Evolutionary conservation across 1,139 yeast genomes (phyloP).

Genomic region (Yamadazyma atlantica): DNA sequence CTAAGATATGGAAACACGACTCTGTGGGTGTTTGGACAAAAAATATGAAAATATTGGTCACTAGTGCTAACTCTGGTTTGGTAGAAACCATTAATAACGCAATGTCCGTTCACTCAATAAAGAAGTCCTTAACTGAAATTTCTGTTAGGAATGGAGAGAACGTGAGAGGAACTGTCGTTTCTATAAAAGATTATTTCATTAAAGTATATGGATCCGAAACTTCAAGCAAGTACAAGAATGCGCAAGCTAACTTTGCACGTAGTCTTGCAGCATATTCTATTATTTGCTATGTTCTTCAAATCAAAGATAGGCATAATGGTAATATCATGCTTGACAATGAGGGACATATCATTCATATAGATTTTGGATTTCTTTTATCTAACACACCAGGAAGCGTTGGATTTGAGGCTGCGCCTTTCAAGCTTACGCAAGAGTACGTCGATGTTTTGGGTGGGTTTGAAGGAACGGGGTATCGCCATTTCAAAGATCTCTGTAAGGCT

Average conservation of each 20-base stretch:
- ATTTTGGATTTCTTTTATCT: conserved; percentile 88
- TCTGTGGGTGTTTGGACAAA: conserved; percentile 84
- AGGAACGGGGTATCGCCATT: conserved; percentile 56
- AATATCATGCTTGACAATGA: conserved; percentile 91
- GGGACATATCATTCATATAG: conserved; percentile 94
- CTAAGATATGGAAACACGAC: conserved; percentile 74
- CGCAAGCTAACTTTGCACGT: conserved; percentile 79
- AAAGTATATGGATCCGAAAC: conserved; percentile 67
- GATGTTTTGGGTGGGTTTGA: conserved; percentile 82
- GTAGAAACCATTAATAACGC: conserved; percentile 97
- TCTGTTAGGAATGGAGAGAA: conserved; percentile 66
- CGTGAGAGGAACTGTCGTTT: conserved; percentile 65
- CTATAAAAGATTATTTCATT: conserved; percentile 73
- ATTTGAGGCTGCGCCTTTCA: conserved; percentile 96
- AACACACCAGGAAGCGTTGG: conserved; percentile 97
- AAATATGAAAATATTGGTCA: conserved; percentile 84
- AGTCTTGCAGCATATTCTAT: conserved; percentile 89
- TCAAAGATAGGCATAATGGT: conserved; percentile 95
- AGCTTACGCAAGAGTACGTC: conserved; percentile 81
- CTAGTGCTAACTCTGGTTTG: conserved; percentile 86
- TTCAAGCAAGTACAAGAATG: conserved; percentile 56
- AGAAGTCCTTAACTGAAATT: conserved; percentile 81
- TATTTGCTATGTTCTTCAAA: conserved; percentile 83
- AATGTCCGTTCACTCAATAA: conserved; percentile 87
- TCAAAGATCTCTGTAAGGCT: conserved; percentile 60